Conservation (phyloP, 2,329 filamentous ascomycete species). For the Colletotrichum tanaceti region DNA sequence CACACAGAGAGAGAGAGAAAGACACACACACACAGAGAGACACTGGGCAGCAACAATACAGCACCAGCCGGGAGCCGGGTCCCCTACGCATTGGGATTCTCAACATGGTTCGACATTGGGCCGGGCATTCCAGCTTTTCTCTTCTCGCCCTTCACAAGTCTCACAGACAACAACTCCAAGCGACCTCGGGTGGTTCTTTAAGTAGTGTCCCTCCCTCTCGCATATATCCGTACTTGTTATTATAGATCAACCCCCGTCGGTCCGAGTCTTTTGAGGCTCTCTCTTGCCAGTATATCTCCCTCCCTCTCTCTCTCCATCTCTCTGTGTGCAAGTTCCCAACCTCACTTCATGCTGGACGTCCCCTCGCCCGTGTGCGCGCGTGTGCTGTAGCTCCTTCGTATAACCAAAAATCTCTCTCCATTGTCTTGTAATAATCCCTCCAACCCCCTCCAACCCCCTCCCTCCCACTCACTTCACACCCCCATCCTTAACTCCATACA, state of each 20-base stretch:
- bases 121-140: conserved; percentile 1
- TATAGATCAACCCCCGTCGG: conserved; percentile 4
- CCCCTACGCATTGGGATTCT: conserved; percentile 10
- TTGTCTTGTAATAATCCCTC: conserved; percentile 13
- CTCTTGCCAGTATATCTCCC: no score
- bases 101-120: conserved; percentile 9
- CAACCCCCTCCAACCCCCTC: no score
- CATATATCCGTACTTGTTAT: conserved; percentile 19
- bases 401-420: background rate
- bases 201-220: conserved; percentile 10
- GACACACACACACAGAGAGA: background rate
- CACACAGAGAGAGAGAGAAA: no score
- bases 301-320: no score
- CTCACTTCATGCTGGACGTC: background rate
- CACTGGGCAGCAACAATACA: background rate
- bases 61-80: background rate
- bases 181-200: conserved; percentile 4
- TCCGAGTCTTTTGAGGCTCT: background rate
- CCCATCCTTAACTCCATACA: no score
- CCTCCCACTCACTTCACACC: no score
- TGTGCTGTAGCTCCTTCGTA: background rate
- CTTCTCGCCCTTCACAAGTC: conserved; percentile 13
- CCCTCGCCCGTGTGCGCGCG: no score
- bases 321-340: background rate
- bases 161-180: conserved; percentile 40